Percentiles rank a stretch among this genome's conserved stretches.
Conservation (phyloP, 2,329 filamentous ascomycete genomes). For the Aspergillus latus region DNA sequence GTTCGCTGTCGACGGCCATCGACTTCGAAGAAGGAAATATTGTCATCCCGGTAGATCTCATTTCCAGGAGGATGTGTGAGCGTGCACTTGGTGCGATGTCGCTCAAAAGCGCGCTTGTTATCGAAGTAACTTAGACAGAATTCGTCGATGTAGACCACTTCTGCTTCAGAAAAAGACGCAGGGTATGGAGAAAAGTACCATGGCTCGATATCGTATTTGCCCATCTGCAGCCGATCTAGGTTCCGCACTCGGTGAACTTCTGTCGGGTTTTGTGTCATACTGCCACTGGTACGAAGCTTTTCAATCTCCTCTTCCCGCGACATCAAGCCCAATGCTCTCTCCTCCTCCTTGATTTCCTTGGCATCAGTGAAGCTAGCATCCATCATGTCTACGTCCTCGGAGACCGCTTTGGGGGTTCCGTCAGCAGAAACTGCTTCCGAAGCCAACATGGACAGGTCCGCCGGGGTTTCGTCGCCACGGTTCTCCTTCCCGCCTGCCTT, state of each 20-base stretch:
- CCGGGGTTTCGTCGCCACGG: slow-evolving; percentile 46
- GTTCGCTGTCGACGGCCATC: slow-evolving; percentile 95
- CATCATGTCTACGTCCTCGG: slow-evolving; percentile 46
- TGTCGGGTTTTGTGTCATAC: slow-evolving; percentile 98
- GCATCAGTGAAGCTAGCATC: slow-evolving; percentile 33
- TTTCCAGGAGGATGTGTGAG: slow-evolving; percentile 93
- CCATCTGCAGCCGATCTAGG: slow-evolving; percentile 91
- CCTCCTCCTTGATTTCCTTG: slow-evolving; percentile 40
- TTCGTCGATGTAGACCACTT: slow-evolving; percentile 94
- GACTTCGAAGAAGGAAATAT: slow-evolving; percentile 94
- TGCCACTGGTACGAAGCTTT: slow-evolving; percentile 88
- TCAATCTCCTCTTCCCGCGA: slow-evolving; percentile 88
- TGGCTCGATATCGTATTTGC: slow-evolving; percentile 84
- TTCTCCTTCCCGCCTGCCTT: slow-evolving; percentile 63
- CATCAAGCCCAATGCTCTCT: slow-evolving; percentile 43
- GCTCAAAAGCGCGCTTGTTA: slow-evolving; percentile 74
- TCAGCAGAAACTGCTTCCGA: slow-evolving; percentile 39
- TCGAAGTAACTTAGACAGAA: slow-evolving; percentile 93
- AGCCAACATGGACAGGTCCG: slow-evolving; percentile 32
- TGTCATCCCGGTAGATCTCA: slow-evolving; percentile 91
- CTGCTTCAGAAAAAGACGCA: slow-evolving; percentile 79
- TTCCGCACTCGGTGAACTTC: slow-evolving; percentile 96
- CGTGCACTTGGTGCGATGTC: slow-evolving; percentile 87
- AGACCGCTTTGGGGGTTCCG: slow-evolving; percentile 41
- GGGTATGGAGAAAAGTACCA: slow-evolving; percentile 99